Percentiles rank a stretch among this genome's conserved stretches.
phyloP scores from a whole-genome alignment of 2,329 filamentous ascomycete species.

The Fonsecaea pugnacius region DNA sequence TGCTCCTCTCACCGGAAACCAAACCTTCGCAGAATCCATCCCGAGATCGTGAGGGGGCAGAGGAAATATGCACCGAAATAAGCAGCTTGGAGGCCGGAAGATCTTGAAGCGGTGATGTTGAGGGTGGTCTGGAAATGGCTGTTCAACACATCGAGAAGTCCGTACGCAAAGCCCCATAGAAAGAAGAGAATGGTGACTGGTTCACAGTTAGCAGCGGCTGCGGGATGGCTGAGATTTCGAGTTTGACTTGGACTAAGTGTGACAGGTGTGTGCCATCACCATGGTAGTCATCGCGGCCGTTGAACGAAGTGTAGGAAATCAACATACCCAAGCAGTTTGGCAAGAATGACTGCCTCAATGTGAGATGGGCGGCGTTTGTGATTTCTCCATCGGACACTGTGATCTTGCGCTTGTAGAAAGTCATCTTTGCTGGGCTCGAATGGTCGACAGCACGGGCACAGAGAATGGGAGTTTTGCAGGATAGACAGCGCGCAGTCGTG shows the following conservation, averaged over 20 bases:
- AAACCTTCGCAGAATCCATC: conserved; percentile 54
- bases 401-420: conserved; percentile 15
- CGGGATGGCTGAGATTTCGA: neutral
- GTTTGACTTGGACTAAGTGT: neutral
- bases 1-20: conserved; percentile 43
- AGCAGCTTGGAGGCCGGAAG: conserved; percentile 64
- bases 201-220: neutral
- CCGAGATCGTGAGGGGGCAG: conserved; percentile 38
- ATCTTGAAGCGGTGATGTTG: conserved; percentile 58
- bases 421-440: neutral
- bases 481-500: neutral
- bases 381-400: conserved; percentile 12
- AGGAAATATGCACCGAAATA: conserved; percentile 65
- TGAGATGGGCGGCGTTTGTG: conserved; percentile 47
- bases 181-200: conserved; percentile 56
- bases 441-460: neutral
- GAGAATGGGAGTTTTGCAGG: neutral
- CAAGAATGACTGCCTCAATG: conserved; percentile 48
- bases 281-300: neutral
- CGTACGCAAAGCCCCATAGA: conserved; percentile 58
- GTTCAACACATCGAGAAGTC: conserved; percentile 54
- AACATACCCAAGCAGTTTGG: conserved; percentile 40
- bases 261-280: neutral
- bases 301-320: neutral
- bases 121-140: conserved; percentile 63